phyloP scores from a whole-genome alignment of 2,329 filamentous ascomycete species.

The Aspergillus chevalieri region DNA sequence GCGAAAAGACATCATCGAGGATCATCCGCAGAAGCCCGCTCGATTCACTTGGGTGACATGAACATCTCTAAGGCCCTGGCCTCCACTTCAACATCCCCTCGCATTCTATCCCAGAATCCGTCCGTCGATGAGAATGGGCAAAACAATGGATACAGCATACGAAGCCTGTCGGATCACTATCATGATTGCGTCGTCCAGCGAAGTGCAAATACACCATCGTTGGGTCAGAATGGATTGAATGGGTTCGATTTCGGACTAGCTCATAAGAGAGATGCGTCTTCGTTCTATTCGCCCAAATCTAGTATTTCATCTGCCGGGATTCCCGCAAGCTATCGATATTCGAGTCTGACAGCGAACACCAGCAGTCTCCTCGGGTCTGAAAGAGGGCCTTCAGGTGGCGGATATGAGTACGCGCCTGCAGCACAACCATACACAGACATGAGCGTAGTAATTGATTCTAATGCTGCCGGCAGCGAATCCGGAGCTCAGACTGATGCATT shows the following conservation, averaged over 20 bases:
- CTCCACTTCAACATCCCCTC: slow-evolving; percentile 17
- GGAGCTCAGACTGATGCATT: slow-evolving; percentile 4
- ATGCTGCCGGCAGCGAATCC: slow-evolving; percentile 1
- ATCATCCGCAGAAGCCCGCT: slow-evolving; percentile 12
- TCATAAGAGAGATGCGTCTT: slow-evolving; percentile 14
- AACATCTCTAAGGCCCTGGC: slow-evolving; percentile 23
- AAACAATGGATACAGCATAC: slow-evolving; percentile 7
- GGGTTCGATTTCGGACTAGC: background rate
- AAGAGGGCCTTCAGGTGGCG: background rate
- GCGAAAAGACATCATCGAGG: slow-evolving; percentile 16
- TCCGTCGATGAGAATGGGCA: slow-evolving; percentile 17
- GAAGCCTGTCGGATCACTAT: slow-evolving; percentile 5
- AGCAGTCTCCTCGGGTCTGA: background rate
- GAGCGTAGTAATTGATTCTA: background rate
- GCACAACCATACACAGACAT: no score
- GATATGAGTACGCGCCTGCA: background rate
- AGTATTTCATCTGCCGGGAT: slow-evolving; percentile 8
- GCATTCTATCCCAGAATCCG: slow-evolving; percentile 12
- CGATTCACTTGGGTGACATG: slow-evolving; percentile 23
- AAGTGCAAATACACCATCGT: background rate
- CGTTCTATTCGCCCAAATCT: slow-evolving; percentile 21
- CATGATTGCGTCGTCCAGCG: background rate
- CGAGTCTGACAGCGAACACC: background rate
- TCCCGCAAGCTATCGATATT: background rate
- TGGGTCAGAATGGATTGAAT: background rate